phyloP scores from a whole-genome alignment of 192 early-diverging fungal genomes.

The Backusella mclennaniae region DNA sequence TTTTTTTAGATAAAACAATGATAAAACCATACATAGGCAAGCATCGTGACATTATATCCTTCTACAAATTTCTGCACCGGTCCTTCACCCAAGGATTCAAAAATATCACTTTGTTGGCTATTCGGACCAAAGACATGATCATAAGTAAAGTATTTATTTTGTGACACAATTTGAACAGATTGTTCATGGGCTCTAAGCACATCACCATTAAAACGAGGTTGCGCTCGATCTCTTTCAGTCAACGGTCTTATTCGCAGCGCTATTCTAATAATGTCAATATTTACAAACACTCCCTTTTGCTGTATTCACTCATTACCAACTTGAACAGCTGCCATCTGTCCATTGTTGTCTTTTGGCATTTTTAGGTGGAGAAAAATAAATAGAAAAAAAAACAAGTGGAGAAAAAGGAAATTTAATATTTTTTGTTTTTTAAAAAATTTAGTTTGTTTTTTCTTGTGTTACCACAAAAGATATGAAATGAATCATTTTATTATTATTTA shows the following conservation, averaged over 20 bases:
- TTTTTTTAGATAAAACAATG: not conserved
- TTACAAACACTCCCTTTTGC: not conserved
- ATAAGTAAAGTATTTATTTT: conserved; percentile 35
- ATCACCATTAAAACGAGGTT: conserved; percentile 29
- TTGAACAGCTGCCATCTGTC: conserved; percentile 35
- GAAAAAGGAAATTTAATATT: conserved; percentile 1
- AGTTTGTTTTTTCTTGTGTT: not conserved
- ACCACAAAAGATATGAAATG: not conserved
- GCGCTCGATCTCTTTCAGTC: conserved; percentile 29
- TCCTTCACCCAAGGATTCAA: conserved; percentile 24
- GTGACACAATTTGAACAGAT: conserved; percentile 26
- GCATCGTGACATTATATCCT: conserved; percentile 90
- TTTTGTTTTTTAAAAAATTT: not conserved
- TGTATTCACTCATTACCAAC: conserved; percentile 26
- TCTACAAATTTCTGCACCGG: conserved; percentile 38
- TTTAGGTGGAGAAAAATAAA: not conserved
- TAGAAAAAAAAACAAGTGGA: no score
- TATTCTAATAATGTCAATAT: not conserved
- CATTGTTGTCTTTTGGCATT: conserved; percentile 19
- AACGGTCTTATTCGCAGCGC: conserved; percentile 35
- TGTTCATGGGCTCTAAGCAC: conserved; percentile 22
- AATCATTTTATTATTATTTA: not conserved
- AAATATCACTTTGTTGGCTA: conserved; percentile 31
- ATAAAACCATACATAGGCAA: conserved; percentile 66
- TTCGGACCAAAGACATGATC: conserved; percentile 37